Evolutionary conservation across 23 red algal genomes (phyloP), one percentile per base, ranked within the genome.

Genomic region (Cyanidioschyzon merolae): DNA sequence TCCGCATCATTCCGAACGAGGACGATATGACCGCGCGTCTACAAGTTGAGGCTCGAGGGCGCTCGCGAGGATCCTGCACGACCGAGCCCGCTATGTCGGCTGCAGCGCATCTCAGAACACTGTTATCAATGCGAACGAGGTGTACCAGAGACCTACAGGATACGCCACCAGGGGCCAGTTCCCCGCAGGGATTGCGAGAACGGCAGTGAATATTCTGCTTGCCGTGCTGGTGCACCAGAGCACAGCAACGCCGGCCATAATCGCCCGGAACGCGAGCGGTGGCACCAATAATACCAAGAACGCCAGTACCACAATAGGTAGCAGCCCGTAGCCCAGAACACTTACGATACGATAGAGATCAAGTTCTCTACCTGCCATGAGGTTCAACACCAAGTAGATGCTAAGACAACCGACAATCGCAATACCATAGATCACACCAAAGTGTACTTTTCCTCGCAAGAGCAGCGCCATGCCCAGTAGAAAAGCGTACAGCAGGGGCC

Each of bases 101-200:
- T n/a, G n/a, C n/a, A n/a, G 21, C 45, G 21, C 21, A 21, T 21
- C 45, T 89, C 71, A 98, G 80, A 98, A 98, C 38, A 98, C 83
- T 2, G 94, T 91, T 40, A 98, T 91, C 51, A 98, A 77, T 25
- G 89, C 94, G 75, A 98, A 98, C 31, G 94, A 98, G 2, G 94
- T 86, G 75, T 98, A 98, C 50, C 90, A 83, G 29, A 98, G 76
- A 1, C 83, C 94, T 29, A 98, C 59, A 1, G 94, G 94, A 68
- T 98, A 98, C 80, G 84, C 89, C 54, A 92, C 86, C 34, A 98
- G 79, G 88, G 87, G n/a, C 90, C 59, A 86, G 84, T 74, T 98
- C 88, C 36, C 88, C 30, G 45, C 79, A 41, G 85, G 81, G 85
- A 98, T 84, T 37, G 79, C 76, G 1, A 98, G 26, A 25, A 88